Conservation (phyloP, 139 green algal genomes). For the Picochlorum costavermella region DNA sequence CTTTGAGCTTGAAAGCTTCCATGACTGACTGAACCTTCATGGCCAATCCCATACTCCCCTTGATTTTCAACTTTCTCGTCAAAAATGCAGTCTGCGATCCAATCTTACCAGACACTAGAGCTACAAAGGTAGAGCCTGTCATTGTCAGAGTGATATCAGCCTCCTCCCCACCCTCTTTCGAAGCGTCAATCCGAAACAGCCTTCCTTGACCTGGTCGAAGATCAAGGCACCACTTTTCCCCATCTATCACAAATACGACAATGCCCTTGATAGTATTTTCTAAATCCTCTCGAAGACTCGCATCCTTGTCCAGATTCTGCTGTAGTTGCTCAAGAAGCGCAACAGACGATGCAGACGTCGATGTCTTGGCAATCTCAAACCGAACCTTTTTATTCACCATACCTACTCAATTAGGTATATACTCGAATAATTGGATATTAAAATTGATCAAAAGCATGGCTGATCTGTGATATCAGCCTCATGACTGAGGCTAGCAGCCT, state of each 20-base stretch:
- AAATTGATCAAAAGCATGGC: too few relatives aligned
- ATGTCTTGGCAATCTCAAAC: neutral
- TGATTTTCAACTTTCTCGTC: slow-evolving; percentile 82
- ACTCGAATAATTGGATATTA: too few relatives aligned
- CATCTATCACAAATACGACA: slow-evolving; percentile 77
- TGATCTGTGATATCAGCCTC: too few relatives aligned
- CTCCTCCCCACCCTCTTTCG: slow-evolving; percentile 7
- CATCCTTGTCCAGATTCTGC: slow-evolving; percentile 36
- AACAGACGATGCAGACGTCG: slow-evolving; percentile 37
- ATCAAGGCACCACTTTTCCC: slow-evolving; percentile 62
- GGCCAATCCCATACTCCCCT: slow-evolving; percentile 68
- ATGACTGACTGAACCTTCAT: slow-evolving; percentile 81
- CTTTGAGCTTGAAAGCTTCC: neutral
- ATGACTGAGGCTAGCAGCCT: too few relatives aligned
- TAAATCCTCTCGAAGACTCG: slow-evolving; percentile 30
- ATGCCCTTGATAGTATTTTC: slow-evolving; percentile 61
- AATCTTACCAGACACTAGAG: slow-evolving; percentile 67
- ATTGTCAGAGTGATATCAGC: slow-evolving; percentile 72
- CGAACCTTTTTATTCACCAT: slow-evolving; percentile 9
- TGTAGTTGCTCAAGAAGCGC: slow-evolving; percentile 29
- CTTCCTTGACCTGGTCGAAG: slow-evolving; percentile 40
- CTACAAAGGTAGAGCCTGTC: slow-evolving; percentile 42
- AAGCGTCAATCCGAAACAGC: slow-evolving; percentile 28
- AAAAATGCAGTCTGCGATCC: slow-evolving; percentile 80
- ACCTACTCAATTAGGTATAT: too few relatives aligned